Base-by-base conservation (phyloP, 2,329 filamentous ascomycete genomes). In the Pestalotiopsis sp. region DNA sequence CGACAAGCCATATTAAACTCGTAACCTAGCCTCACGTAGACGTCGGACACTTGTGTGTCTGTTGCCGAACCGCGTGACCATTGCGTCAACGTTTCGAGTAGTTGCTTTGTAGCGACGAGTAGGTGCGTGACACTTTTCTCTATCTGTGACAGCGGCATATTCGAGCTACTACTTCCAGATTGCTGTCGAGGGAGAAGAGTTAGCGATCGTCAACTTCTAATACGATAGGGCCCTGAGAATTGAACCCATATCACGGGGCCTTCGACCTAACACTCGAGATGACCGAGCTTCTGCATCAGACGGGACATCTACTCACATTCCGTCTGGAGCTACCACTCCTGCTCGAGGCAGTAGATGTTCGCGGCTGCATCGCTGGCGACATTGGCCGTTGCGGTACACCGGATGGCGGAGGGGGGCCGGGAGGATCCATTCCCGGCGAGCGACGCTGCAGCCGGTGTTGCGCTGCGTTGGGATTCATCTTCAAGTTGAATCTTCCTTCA, bases 1-100 rank as follows among this genome's bases (percentile, higher is more conserved):
- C 96, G 92, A 80, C 95, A 98, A 35, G 96, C 96, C 84, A 99
- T 96, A 81, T 99, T 99, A 86, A 99, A 99, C 81, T 99, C 96
- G 81, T 99, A 99, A 60, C 96, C 96, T 70, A 99, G 84, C 69
- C 96, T 92, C 69, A 99, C 96, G 78, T 99, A 99, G 74, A 99
- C 96, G 79, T 99, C 96, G 13, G 96, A 98, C 68, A 99, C 96
- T 78, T 98, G 93, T 70, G 91, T 92, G 81, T 99, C 96, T 71
- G 94, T 94, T 66, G 96, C 94, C 75, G 92, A 91, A 70, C 93
- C 92, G 67, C 95, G 93, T 68, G 96, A 99, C 96, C 96, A 99
- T 85, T 97, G 92, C 60, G 96, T 99, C 70, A 99, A 85, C 5
- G 95, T 99, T 83, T 99, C 96, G 70, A 99, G 91, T 2, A 99